These are phyloP conservation scores for Yamagishiella unicocca DNA, from an alignment of 139 green algal genomes.

Conservation along the genomic window DNA sequence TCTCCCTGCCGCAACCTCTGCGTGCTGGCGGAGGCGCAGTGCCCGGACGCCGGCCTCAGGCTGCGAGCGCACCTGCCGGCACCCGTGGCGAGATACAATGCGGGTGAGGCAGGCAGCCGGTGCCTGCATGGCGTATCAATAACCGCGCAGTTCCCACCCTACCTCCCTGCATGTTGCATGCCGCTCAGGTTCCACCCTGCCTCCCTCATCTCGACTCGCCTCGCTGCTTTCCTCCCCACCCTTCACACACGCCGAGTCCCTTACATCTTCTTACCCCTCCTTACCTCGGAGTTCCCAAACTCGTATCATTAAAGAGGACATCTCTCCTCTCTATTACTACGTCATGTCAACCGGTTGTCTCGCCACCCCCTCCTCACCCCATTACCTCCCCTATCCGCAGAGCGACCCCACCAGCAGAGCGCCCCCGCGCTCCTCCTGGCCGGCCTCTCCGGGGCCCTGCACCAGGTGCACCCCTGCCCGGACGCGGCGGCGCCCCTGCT, in stretches of 20 bases:
- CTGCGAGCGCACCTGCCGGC: conserved; percentile 9
- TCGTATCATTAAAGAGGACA: too few species aligned
- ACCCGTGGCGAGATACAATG: background rate
- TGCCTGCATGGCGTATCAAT: background rate
- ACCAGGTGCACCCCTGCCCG: background rate
- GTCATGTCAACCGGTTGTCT: too few species aligned
- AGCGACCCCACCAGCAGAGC: background rate
- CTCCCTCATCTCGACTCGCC: too few species aligned
- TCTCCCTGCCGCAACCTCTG: conserved; percentile 2
- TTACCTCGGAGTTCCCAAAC: too few species aligned
- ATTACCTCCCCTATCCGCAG: background rate
- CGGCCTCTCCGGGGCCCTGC: background rate
- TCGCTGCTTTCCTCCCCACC: background rate
- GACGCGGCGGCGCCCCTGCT: conserved; percentile 33
- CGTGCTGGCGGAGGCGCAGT: background rate
- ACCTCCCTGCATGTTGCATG: background rate
- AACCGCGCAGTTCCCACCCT: background rate
- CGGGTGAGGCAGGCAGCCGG: background rate
- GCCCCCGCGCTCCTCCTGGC: conserved; percentile 14
- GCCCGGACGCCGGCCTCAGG: background rate
- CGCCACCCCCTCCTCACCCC: background rate
- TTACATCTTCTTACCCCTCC: background rate
- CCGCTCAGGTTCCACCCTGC: background rate
- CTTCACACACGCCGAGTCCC: background rate
- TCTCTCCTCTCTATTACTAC: too few species aligned